Evolutionary conservation across 768 basidiomycete species (phyloP).

Genomic region (Clitopilus hobsonii): DNA sequence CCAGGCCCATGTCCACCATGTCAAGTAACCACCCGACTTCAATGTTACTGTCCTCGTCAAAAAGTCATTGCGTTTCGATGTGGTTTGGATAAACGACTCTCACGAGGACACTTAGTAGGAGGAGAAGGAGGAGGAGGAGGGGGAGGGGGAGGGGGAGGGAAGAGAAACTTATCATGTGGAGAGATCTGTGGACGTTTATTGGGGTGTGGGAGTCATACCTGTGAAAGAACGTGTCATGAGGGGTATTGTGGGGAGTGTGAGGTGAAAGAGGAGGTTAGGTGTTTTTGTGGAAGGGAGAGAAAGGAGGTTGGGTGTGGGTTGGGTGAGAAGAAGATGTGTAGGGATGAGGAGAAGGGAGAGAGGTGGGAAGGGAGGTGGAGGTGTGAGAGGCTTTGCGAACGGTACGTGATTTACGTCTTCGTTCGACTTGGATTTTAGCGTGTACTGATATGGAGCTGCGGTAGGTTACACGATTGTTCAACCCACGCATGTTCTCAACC

Average conservation of each 20-base stretch:
- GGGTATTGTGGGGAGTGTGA: slow-evolving; percentile 70
- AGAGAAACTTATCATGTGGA: slow-evolving; percentile 36
- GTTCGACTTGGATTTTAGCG: too few species aligned
- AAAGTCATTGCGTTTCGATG: slow-evolving; percentile 56
- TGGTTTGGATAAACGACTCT: slow-evolving; percentile 28
- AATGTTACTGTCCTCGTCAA: slow-evolving; percentile 75
- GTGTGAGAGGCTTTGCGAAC: slow-evolving; percentile 59
- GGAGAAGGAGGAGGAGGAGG: too few species aligned
- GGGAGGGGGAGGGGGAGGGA: slow-evolving; percentile 21
- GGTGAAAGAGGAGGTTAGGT: slow-evolving; percentile 47
- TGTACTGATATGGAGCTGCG: too few species aligned
- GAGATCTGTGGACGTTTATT: slow-evolving; percentile 41
- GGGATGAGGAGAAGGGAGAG: slow-evolving; percentile 30
- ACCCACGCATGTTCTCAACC: slow-evolving; percentile 65
- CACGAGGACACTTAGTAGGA: too few species aligned
- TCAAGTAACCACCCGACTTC: slow-evolving; percentile 66
- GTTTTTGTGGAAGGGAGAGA: slow-evolving; percentile 77
- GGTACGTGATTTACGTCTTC: slow-evolving; percentile 32
- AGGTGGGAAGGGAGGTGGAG: slow-evolving; percentile 59
- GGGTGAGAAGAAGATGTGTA: slow-evolving; percentile 38
- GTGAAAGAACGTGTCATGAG: slow-evolving; percentile 66
- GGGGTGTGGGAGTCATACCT: slow-evolving; percentile 71
- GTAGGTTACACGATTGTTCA: slow-evolving; percentile 72
- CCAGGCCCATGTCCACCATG: slow-evolving; percentile 98
- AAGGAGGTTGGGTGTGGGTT: slow-evolving; percentile 64